phyloP scores from a whole-genome alignment of 2,329 filamentous ascomycete genomes.

The Ascochyta fabae region DNA sequence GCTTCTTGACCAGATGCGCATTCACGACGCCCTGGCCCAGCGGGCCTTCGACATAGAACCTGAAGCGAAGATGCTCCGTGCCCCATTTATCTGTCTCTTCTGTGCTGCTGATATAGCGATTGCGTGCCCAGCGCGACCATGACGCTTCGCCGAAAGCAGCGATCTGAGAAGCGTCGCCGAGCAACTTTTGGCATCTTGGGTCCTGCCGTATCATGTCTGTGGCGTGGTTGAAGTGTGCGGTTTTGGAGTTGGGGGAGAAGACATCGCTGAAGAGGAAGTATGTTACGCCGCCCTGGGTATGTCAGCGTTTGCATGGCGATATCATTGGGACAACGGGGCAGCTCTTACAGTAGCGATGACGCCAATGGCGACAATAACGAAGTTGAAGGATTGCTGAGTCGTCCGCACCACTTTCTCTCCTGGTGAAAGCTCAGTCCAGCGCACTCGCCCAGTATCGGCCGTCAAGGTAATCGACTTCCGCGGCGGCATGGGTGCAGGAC shows the following conservation, averaged over 20 bases:
- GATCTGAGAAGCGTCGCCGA: constrained; percentile 78
- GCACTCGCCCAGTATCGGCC: constrained; percentile 82
- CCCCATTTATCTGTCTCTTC: constrained; percentile 74
- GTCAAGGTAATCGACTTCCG: constrained; percentile 79
- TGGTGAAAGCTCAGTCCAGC: constrained; percentile 77
- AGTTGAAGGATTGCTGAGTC: constrained; percentile 90
- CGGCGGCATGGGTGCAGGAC: constrained; percentile 53
- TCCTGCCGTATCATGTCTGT: constrained; percentile 80
- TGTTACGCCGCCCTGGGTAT: constrained; percentile 70
- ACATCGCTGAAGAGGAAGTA: constrained; percentile 48
- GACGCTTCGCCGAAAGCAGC: constrained; percentile 82
- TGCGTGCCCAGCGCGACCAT: constrained; percentile 78
- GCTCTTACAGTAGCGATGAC: constrained; percentile 73
- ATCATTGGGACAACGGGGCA: neutral
- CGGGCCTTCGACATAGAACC: constrained; percentile 84
- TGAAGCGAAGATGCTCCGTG: constrained; percentile 80
- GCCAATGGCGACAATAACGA: constrained; percentile 77
- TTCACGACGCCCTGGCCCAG: constrained; percentile 74
- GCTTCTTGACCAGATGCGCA: constrained; percentile 76
- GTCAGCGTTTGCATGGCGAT: neutral
- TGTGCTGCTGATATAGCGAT: constrained; percentile 66
- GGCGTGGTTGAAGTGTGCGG: constrained; percentile 84
- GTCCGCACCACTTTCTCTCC: constrained; percentile 82
- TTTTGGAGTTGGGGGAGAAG: constrained; percentile 73
- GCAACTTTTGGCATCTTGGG: constrained; percentile 70